Evolutionary conservation across 495 filamentous ascomycete species (phyloP), one percentile per base, ranked within the genome.

Genomic region (Cercophora scortea): DNA sequence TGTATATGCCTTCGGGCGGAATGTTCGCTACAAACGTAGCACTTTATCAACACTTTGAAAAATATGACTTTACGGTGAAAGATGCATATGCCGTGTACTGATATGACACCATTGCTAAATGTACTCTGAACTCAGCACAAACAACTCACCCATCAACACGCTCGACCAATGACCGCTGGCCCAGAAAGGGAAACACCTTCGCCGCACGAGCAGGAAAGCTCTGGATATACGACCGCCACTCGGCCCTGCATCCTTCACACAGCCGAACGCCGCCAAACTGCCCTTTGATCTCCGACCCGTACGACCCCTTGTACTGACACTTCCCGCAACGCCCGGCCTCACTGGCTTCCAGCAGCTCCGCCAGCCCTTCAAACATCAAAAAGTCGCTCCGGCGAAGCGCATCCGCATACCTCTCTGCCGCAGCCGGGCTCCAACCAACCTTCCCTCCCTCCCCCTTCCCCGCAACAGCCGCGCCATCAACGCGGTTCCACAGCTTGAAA

Each of bases 401-500:
- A n/a, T 46, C 35, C 8, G 6, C 32, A 12, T 50, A 53, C 7
- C 47, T 42, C 41, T 19, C 33, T 10, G 19, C 9, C 7, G 17
- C n/a, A 11, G 39, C 36, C 2, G 6, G 13, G 15, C 12, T 40
- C n/a, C 25, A 10, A 3, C 43, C 10, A 13, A 4, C 25, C 9
- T 49, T 16, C 10, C 40, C 15, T 1, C 32, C 1, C 7, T 32
- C 43, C 6, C n/a, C n/a, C 2, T 45, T 4, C 7, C 13, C 43
- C 6, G 42, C 18, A 9, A 17, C 18, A 2, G 10, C 17, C 16
- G 33, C 35, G 11, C 11, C 42, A 35, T 59, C 53, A 34, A 57
- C 18, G 12, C 59, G 47, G 35, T 58, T 53, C 54, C 55, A 63
- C 18, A 61, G 49, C 54, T 63, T 61, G 41, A 51, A 36, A 34